Percentiles rank a stretch among this genome's conserved stretches.
Evolutionary conservation across 2,329 filamentous ascomycete genomes (phyloP).

Genomic region (Botrytis medusae): DNA sequence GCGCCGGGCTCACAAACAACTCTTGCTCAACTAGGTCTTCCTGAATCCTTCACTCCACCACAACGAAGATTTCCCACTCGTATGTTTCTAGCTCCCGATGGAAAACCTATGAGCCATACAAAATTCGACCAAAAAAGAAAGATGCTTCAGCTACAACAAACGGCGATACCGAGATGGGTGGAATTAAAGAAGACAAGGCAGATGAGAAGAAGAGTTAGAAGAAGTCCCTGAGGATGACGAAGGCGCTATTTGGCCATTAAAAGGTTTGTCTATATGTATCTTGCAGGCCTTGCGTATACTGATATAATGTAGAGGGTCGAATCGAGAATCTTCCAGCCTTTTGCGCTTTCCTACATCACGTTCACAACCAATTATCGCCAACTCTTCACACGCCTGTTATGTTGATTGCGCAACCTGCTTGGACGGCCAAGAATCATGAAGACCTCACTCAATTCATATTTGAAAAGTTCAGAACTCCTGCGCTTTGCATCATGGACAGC

Average conservation of each 20-base stretch:
- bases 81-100: conserved; percentile 82
- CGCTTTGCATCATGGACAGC: conserved; percentile 86
- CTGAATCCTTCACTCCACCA: conserved; percentile 70
- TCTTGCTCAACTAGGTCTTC: conserved; percentile 40
- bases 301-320: conserved; percentile 58
- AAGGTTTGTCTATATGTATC: conserved; percentile 44
- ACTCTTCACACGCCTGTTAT: conserved; percentile 94
- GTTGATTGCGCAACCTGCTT: conserved; percentile 84
- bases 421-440: conserved; percentile 86
- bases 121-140: conserved; percentile 67
- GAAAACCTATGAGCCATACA: conserved; percentile 77
- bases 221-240: conserved; percentile 69
- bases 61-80: conserved; percentile 82
- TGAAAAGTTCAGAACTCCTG: conserved; percentile 93
- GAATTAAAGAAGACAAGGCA: conserved; percentile 39
- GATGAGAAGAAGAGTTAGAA: conserved; percentile 57
- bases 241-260: conserved; percentile 85
- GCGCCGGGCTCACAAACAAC: conserved; percentile 45
- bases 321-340: conserved; percentile 92
- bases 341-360: conserved; percentile 87
- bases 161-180: conserved; percentile 40
- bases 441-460: conserved; percentile 91
- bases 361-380: conserved; percentile 84
- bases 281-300: conserved; percentile 22
- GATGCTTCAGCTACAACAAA: conserved; percentile 34